Base-by-base conservation (phyloP, 1,284 basidiomycete genomes). In the Boletellus deceptivus region DNA sequence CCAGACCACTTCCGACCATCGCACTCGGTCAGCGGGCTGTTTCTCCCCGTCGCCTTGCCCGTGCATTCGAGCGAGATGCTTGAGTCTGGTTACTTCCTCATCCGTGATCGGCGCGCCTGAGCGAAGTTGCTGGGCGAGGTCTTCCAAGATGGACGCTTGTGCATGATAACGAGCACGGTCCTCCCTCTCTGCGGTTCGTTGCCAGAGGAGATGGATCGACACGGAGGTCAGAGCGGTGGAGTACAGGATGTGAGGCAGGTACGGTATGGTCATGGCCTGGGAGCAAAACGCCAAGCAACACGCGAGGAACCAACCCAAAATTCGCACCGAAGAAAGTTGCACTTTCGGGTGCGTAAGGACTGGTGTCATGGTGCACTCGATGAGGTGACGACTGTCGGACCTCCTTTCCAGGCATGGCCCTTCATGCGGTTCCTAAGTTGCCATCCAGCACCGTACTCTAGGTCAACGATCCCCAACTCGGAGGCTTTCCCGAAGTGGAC, bases 151-250 rank as follows among this genome's bases (percentile, higher is more conserved):
- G n/a, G 81, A 78, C 46, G 79, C 71, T 54, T 78, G 80, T 13
- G 83, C 81, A 49, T 73, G 63, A 40, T 75, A 63, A 36, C 75
- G 75, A 17, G 75, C 70, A 46, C 73, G 75, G 55, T 82, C 77
- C 40, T 78, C 76, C 48, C 73, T 75, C 42, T 73, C 72, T 2
- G 61, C 60, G 42, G 73, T 76, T 52, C 78, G 73, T 49, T 78
- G 74, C 60, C 70, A 73, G 38, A 84, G 72, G 33, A 83, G 70
- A 65, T 86, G 83, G 50, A 84, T 78, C 38, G 82, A 79, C 48
- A 85, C 63, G 17, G 84, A 83, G 43, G 77, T 82, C 52, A 85
- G 70, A 22, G 82, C 80, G 42, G 82, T 70, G 35, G 80, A 77
- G 63, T 78, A 81, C 57, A 83, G 54, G 33, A 83, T 66, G 50